Conservation (phyloP, 257 asterid species). For the Solanum ossicruentum region DNA sequence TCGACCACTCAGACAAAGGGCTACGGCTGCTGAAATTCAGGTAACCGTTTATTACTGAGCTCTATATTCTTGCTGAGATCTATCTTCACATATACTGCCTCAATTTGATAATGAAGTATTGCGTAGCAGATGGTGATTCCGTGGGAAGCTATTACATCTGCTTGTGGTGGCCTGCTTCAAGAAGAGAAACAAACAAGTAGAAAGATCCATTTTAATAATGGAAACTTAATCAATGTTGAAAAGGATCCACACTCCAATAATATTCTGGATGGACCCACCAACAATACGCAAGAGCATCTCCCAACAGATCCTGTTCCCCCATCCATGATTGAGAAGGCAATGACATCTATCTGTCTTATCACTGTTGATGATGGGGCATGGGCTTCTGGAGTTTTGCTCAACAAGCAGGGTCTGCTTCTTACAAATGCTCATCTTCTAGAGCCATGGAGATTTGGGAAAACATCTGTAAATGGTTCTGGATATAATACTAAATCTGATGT, state of each 20-base stretch:
- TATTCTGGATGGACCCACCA: constrained; percentile 16
- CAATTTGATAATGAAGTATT: constrained; percentile 6
- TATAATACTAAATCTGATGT: constrained; percentile 17
- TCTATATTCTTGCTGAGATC: neutral
- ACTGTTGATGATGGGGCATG: constrained; percentile 85
- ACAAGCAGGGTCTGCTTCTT: constrained; percentile 80
- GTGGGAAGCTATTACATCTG: constrained; percentile 86
- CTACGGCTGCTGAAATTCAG: constrained; percentile 93
- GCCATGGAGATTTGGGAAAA: constrained; percentile 94
- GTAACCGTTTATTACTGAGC: constrained; percentile 14
- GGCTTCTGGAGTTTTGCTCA: constrained; percentile 94
- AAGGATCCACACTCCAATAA: constrained; percentile 8
- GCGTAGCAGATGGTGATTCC: constrained; percentile 89
- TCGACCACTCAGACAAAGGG: constrained; percentile 74
- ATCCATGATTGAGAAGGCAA: constrained; percentile 67
- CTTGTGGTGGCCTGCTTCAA: constrained; percentile 50
- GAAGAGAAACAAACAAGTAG: constrained; percentile 32
- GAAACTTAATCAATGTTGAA: constrained; percentile 19
- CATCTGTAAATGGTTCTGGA: constrained; percentile 36
- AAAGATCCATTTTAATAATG: constrained; percentile 18
- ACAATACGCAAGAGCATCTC: constrained; percentile 12
- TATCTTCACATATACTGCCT: neutral
- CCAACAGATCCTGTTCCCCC: constrained; percentile 18
- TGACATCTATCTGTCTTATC: constrained; percentile 78
- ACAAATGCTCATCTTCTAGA: constrained; percentile 97